phyloP scores from a whole-genome alignment of 257 asterid genomes.

The Leonotis leonurus region DNA sequence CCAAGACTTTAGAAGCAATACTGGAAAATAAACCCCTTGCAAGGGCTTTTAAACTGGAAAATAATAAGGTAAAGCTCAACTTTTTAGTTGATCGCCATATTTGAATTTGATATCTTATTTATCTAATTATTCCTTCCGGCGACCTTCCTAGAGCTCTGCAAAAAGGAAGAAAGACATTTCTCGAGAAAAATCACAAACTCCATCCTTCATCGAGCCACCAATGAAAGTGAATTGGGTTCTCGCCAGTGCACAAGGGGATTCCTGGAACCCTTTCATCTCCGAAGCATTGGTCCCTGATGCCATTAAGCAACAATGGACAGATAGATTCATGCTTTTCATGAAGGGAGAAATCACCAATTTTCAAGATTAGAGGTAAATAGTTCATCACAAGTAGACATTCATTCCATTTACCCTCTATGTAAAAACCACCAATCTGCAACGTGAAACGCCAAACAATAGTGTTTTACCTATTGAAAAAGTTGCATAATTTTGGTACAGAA shows the following conservation, averaged over 20 bases:
- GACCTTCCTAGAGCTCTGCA: slow-evolving; percentile 25
- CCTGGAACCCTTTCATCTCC: slow-evolving; percentile 54
- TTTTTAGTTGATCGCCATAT: not conserved
- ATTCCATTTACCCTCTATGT: not conserved
- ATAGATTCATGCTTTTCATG: slow-evolving; percentile 48
- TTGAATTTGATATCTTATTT: not conserved
- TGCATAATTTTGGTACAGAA: not conserved
- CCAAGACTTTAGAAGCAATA: slow-evolving; percentile 38
- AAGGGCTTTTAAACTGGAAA: slow-evolving; percentile 41
- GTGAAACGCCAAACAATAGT: not conserved
- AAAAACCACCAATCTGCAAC: not conserved
- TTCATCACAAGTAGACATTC: not conserved
- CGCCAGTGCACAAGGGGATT: slow-evolving; percentile 48
- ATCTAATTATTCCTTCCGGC: slow-evolving; percentile 2
- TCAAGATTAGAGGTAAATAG: slow-evolving; percentile 22
- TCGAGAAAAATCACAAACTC: slow-evolving; percentile 15
- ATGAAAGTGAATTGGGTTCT: slow-evolving; percentile 69
- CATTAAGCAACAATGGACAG: slow-evolving; percentile 60
- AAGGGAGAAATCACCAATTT: slow-evolving; percentile 18
- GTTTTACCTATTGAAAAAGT: not conserved
- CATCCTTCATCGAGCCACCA: slow-evolving; percentile 42
- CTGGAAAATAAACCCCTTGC: slow-evolving; percentile 50
- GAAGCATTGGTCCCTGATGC: slow-evolving; percentile 42
- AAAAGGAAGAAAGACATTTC: slow-evolving; percentile 20
- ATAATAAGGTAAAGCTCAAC: slow-evolving; percentile 38